Conservation (phyloP, 2,329 filamentous ascomycete genomes). For the Biscogniauxia mediterranea region DNA sequence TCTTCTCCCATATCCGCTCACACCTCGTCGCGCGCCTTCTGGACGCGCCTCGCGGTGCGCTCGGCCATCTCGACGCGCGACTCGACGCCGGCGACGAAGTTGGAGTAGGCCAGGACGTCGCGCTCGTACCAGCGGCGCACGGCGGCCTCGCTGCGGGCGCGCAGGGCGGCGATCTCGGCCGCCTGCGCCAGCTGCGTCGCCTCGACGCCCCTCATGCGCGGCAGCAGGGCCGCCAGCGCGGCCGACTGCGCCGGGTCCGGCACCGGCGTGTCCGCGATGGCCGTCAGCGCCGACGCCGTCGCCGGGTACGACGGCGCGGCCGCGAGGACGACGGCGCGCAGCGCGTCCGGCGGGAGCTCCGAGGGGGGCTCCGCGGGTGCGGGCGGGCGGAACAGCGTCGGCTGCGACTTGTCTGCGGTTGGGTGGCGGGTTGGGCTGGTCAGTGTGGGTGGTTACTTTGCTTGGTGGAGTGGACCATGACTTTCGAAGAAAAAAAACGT, state of each 20-base stretch:
- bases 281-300: conserved; percentile 57
- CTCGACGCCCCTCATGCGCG: conserved; percentile 61
- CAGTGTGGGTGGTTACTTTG: no score
- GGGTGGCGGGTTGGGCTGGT: conserved; percentile 6
- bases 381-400: conserved; percentile 53
- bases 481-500: conserved; percentile 34
- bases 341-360: conserved; percentile 49
- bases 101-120: conserved; percentile 65
- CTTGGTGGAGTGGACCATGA: no score
- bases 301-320: conserved; percentile 55
- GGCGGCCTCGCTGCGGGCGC: conserved; percentile 59
- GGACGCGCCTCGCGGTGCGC: conserved; percentile 60
- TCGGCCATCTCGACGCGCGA: conserved; percentile 65
- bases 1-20: conserved; percentile 7
- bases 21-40: conserved; percentile 55
- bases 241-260: conserved; percentile 56
- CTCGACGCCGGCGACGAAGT: conserved; percentile 70
- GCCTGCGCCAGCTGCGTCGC: conserved; percentile 61
- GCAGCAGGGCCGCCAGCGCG: conserved; percentile 55
- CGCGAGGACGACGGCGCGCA: conserved; percentile 55
- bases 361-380: conserved; percentile 47
- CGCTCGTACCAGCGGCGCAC: conserved; percentile 73
- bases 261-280: conserved; percentile 54
- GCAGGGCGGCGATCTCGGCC: conserved; percentile 61
- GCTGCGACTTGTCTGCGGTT: conserved; percentile 49